Base-by-base conservation (phyloP, 2,329 filamentous ascomycete genomes). In the Aspergillus sp. region DNA sequence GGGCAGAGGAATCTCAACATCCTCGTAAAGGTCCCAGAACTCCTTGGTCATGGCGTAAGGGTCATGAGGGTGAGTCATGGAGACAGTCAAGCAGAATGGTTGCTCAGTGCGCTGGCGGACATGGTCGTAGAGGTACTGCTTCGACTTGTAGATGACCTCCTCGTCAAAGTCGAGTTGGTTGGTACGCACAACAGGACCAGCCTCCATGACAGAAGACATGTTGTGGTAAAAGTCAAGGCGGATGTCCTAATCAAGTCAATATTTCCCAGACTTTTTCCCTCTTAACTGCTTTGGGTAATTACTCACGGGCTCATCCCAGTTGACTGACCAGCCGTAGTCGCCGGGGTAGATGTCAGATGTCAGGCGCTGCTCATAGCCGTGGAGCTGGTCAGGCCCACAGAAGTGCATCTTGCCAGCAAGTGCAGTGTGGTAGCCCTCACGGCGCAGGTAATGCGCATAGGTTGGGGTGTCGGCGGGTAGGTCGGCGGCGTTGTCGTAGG, bases 391-490 rank as follows among this genome's bases (percentile, higher is more conserved):
- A 0, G 80, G 80, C 35, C 93, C 93, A 55, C 96, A 90, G 73
- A 97, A 97, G 77, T 97, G 93, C 93, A 97, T 97, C 83, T 97
- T 97, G 62, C 93, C 93, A 5, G 93, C 91, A 66, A 97, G 81
- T 6, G 89, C 90, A 12, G 93, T 96, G 76, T 96, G 90, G 70
- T 97, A 97, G 53, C 91, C 91, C 68, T 88, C 86, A 43, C 85
- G 82, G 50, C 93, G 89, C 55, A 97, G 81, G 76, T 96, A 96
- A 75, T 97, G 93, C 8, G 93, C 91, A 71, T 96, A 97, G 1
- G 93, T 97, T 14, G 92, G 93, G 31, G 90, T 85, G 66, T 96
- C 91, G 56, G 90, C 90, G 56, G 86, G 83, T 67, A 97, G 88
- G 65, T 92, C 89, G 35, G 90, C 87, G 45, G 92, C 93, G 71